Evolutionary conservation across 1,284 basidiomycete genomes (phyloP).

Genomic region (Malassezia arunalokei): DNA sequence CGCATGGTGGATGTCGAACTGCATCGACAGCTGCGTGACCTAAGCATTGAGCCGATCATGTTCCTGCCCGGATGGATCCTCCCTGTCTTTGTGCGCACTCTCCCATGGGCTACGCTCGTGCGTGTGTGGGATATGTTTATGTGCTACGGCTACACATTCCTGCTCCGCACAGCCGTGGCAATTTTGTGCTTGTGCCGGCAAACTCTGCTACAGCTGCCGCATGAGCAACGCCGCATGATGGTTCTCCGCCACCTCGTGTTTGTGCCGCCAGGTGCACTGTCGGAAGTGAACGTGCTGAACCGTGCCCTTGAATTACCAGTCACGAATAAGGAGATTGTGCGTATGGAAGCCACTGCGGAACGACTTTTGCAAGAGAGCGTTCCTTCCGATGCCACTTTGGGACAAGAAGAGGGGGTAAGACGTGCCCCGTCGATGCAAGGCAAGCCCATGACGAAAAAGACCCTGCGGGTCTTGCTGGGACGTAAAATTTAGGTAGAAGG

Average conservation of each 20-base stretch:
- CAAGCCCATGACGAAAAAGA: conserved; percentile 8
- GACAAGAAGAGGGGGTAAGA: neutral
- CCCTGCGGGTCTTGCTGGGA: conserved; percentile 1
- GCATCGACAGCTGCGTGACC: conserved; percentile 23
- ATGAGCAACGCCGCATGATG: conserved; percentile 47
- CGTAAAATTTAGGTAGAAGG: neutral
- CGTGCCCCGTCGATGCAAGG: conserved; percentile 4
- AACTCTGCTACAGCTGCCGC: conserved; percentile 53
- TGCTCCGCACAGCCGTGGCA: conserved; percentile 67
- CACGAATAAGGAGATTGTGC: conserved; percentile 7
- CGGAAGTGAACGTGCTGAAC: conserved; percentile 52
- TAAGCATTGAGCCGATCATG: conserved; percentile 33
- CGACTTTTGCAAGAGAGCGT: neutral
- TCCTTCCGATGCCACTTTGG: neutral
- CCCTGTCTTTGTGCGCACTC: conserved; percentile 59
- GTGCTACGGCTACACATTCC: conserved; percentile 59
- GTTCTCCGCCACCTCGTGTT: conserved; percentile 53
- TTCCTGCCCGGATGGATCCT: conserved; percentile 45
- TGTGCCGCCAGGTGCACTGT: conserved; percentile 48
- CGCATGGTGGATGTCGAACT: conserved; percentile 56
- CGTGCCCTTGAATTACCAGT: neutral
- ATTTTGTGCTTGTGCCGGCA: conserved; percentile 54
- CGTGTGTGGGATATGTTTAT: conserved; percentile 79
- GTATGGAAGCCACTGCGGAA: conserved; percentile 6
- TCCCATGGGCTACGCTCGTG: conserved; percentile 65